phyloP scores from a whole-genome alignment of 257 asterid genomes.

The Solanum okadae region DNA sequence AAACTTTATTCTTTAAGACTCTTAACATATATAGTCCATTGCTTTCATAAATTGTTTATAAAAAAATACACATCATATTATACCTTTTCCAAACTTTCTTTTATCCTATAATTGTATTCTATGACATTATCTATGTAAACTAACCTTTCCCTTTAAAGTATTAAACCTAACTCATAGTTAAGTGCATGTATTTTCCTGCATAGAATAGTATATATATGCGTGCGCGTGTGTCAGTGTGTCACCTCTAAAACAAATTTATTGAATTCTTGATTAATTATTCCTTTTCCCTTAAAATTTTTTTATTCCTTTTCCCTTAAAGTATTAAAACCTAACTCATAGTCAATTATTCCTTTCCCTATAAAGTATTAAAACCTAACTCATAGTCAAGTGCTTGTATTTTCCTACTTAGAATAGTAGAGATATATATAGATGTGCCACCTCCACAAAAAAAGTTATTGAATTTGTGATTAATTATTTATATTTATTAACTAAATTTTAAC shows the following conservation, averaged over 20 bases:
- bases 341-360: too few species aligned
- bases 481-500: background rate
- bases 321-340: too few species aligned
- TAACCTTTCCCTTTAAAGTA: background rate
- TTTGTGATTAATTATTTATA: background rate
- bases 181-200: background rate
- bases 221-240: too few species aligned
- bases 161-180: background rate
- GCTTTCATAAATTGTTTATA: background rate
- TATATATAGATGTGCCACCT: background rate
- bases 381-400: background rate
- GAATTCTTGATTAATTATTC: background rate
- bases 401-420: background rate
- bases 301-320: too few species aligned
- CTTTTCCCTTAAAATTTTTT: too few species aligned
- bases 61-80: background rate
- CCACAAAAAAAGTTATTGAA: background rate
- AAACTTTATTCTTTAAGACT: background rate
- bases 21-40: background rate
- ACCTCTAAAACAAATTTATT: background rate
- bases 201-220: background rate
- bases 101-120: background rate
- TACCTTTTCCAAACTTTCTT: background rate
- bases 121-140: background rate
- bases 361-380: background rate